phyloP scores from a whole-genome alignment of 345 rosid genomes.

The Psidium friedrichsthalianum region DNA sequence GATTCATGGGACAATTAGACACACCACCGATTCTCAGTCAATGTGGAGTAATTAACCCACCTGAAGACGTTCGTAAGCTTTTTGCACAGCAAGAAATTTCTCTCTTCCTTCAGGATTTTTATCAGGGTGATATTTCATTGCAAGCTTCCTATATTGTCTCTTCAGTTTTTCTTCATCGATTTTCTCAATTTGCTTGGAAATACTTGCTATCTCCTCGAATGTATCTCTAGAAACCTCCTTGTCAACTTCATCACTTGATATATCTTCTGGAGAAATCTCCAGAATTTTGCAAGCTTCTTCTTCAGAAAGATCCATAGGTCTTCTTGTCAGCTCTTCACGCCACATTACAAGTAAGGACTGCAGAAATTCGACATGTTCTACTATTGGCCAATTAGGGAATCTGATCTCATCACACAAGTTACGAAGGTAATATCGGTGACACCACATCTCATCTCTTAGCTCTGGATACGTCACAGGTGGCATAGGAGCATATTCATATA shows the following conservation, averaged over 20 bases:
- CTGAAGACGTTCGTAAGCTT: conserved; percentile 98
- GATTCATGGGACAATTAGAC: not conserved
- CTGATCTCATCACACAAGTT: conserved; percentile 91
- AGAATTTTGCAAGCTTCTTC: conserved; percentile 94
- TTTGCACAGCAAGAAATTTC: conserved; percentile 94
- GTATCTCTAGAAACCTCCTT: conserved; percentile 24
- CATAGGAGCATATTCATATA: conserved; percentile 98
- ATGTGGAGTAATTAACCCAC: conserved; percentile 16
- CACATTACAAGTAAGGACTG: conserved; percentile 96
- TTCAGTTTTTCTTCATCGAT: conserved; percentile 98
- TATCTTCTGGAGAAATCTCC: conserved; percentile 82
- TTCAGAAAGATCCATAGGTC: conserved; percentile 98
- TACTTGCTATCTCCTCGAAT: conserved; percentile 43
- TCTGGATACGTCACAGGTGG: conserved; percentile 99
- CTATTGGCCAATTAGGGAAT: conserved; percentile 95
- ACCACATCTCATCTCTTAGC: conserved; percentile 99
- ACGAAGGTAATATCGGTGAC: conserved; percentile 93
- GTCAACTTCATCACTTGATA: conserved; percentile 36
- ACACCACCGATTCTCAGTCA: not conserved
- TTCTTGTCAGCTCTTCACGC: conserved; percentile 97
- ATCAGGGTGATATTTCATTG: conserved; percentile 99
- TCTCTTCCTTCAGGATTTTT: conserved; percentile 99
- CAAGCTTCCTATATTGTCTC: conserved; percentile 99
- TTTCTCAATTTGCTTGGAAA: conserved; percentile 87
- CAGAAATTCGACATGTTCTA: conserved; percentile 95